Evolutionary conservation across 2,329 filamentous ascomycete species (phyloP).

Genomic region (Exophiala sp.): DNA sequence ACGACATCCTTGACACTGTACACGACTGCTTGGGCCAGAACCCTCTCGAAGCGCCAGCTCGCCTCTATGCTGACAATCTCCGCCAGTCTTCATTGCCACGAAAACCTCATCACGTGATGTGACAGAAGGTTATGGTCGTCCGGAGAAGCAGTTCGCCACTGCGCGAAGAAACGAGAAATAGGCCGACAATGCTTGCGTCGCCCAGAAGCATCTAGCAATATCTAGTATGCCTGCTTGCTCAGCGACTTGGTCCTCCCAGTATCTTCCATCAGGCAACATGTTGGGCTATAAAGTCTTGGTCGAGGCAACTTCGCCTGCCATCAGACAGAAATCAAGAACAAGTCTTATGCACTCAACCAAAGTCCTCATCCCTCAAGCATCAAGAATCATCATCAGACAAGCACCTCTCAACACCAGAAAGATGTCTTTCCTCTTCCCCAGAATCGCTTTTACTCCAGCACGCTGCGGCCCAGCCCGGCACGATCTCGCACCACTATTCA

Average conservation of each 20-base stretch:
- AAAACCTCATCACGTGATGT: conserved; percentile 15
- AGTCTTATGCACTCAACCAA: conserved; percentile 29
- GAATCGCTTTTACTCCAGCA: conserved; percentile 29
- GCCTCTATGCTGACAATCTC: not conserved
- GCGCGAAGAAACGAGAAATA: conserved; percentile 19
- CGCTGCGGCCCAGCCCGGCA: conserved; percentile 28
- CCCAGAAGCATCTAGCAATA: conserved; percentile 23
- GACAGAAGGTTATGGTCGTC: conserved; percentile 15
- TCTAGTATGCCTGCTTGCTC: conserved; percentile 21
- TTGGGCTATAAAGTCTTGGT: conserved; percentile 22
- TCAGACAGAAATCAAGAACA: conserved; percentile 24
- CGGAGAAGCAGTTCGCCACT: conserved; percentile 20
- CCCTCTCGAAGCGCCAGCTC: not conserved
- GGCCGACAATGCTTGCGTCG: conserved; percentile 19
- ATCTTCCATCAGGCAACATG: conserved; percentile 21
- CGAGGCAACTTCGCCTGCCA: conserved; percentile 4
- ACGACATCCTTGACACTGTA: not conserved
- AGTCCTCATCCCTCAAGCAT: conserved; percentile 20
- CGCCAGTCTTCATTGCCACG: not conserved
- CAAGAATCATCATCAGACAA: conserved; percentile 21
- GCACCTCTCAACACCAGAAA: conserved; percentile 25
- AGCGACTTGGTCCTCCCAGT: conserved; percentile 13
- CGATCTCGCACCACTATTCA: conserved; percentile 45
- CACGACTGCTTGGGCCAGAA: not conserved
- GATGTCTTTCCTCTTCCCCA: conserved; percentile 40